Evolutionary conservation across 306 rosid species (phyloP).

Genomic region (Cucurbita pepo): DNA sequence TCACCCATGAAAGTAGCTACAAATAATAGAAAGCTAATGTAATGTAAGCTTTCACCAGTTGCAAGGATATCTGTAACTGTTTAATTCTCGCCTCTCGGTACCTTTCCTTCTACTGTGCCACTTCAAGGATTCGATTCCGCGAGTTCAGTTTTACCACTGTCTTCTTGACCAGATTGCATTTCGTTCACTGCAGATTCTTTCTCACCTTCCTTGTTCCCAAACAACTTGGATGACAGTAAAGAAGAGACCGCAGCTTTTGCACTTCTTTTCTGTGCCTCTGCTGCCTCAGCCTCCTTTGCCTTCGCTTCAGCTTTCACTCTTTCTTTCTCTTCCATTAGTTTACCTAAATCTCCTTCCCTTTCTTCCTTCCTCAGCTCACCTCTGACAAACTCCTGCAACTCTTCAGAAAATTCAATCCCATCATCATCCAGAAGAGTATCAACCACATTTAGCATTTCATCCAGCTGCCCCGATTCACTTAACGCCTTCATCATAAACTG

Average conservation of each 20-base stretch:
- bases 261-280: conserved; percentile 81
- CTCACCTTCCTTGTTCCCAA: conserved; percentile 43
- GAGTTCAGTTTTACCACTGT: neutral
- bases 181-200: conserved; percentile 19
- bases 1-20: neutral
- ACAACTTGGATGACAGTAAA: conserved; percentile 65
- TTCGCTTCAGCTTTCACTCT: conserved; percentile 85
- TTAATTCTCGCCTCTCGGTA: neutral
- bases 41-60: conserved; percentile 16
- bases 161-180: conserved; percentile 10
- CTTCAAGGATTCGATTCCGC: neutral
- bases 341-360: conserved; percentile 64
- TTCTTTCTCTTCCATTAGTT: conserved; percentile 87
- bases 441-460: conserved; percentile 66
- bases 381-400: conserved; percentile 71
- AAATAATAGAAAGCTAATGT: conserved; percentile 6
- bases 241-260: conserved; percentile 70
- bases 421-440: conserved; percentile 65
- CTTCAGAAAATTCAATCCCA: conserved; percentile 56
- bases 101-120: neutral
- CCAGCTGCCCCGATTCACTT: conserved; percentile 51
- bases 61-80: conserved; percentile 6
- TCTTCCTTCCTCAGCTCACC: conserved; percentile 69
- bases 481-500: conserved; percentile 75
- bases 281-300: conserved; percentile 88